These are phyloP conservation scores for Podospora australis DNA, from an alignment of 495 filamentous ascomycete species.

Conservation along the genomic window DNA sequence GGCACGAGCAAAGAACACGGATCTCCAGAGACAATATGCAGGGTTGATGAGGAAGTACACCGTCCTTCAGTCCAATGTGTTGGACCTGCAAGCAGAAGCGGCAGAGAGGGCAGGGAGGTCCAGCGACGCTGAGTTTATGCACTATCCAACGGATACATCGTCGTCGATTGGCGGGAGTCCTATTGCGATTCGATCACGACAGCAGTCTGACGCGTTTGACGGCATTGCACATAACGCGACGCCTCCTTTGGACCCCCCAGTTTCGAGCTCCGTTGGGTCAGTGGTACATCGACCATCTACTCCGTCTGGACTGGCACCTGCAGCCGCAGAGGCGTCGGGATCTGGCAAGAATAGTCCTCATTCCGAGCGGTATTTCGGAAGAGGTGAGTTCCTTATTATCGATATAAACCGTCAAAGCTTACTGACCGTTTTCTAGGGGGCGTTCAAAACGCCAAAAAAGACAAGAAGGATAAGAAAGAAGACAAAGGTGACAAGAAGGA, in stretches of 20 bases:
- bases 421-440: conserved; percentile 36
- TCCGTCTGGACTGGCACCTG: conserved; percentile 19
- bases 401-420: no score
- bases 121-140: no score
- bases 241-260: conserved; percentile 29
- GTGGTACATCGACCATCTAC: conserved; percentile 22
- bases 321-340: conserved; percentile 3
- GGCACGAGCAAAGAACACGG: conserved; percentile 34
- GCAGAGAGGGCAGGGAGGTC: conserved; percentile 7
- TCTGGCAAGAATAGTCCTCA: conserved; percentile 33
- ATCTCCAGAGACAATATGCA: conserved; percentile 36
- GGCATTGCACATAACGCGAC: conserved; percentile 28
- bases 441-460: conserved; percentile 51
- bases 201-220: conserved; percentile 10
- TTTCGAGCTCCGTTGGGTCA: conserved; percentile 12
- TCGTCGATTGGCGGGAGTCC: neutral
- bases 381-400: conserved; percentile 36
- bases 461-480: conserved; percentile 46
- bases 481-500: conserved; percentile 45
- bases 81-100: conserved; percentile 27
- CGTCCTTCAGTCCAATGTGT: conserved; percentile 28
- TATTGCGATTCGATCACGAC: conserved; percentile 2
- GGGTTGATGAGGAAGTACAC: conserved; percentile 37
- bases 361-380: conserved; percentile 38
- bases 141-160: no score